These are phyloP conservation scores for Secale cereale DNA, from an alignment of 176 grass and related monocot genomes.

Conservation along the genomic window DNA sequence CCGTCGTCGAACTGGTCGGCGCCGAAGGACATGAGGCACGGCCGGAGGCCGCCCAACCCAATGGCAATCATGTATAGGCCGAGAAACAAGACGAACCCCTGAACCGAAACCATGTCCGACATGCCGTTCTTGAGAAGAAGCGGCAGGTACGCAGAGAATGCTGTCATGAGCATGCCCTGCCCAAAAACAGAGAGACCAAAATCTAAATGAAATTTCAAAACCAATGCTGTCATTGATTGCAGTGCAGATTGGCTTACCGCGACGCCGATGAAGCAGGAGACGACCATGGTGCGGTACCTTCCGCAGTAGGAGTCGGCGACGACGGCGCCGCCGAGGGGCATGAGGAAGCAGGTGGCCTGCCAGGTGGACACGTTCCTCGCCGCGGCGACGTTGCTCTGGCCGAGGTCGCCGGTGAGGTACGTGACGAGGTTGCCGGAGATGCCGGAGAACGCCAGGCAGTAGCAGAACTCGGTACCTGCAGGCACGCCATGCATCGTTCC, in stretches of 20 bases:
- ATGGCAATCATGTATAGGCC: no score
- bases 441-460: slow-evolving; percentile 21
- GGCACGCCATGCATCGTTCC: no score
- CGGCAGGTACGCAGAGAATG: slow-evolving; percentile 27
- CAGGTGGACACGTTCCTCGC: slow-evolving; percentile 30
- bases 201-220: no score
- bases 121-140: not conserved
- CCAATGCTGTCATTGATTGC: no score
- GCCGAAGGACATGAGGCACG: slow-evolving; percentile 62
- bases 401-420: slow-evolving; percentile 33
- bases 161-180: slow-evolving; percentile 28
- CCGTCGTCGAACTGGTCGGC: slow-evolving; percentile 75
- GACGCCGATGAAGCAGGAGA: slow-evolving; percentile 12
- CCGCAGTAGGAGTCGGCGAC: slow-evolving; percentile 48
- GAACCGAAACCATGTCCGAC: no score
- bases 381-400: slow-evolving; percentile 38
- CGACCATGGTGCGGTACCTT: slow-evolving; percentile 42
- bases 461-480: slow-evolving; percentile 32
- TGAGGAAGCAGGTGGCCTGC: slow-evolving; percentile 46
- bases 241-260: not conserved
- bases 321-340: slow-evolving; percentile 34
- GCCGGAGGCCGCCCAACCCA: no score
- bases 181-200: not conserved
- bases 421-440: slow-evolving; percentile 36
- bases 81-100: no score